Base-by-base conservation (phyloP, 495 filamentous ascomycete genomes). In the Xylaria intraflava region DNA sequence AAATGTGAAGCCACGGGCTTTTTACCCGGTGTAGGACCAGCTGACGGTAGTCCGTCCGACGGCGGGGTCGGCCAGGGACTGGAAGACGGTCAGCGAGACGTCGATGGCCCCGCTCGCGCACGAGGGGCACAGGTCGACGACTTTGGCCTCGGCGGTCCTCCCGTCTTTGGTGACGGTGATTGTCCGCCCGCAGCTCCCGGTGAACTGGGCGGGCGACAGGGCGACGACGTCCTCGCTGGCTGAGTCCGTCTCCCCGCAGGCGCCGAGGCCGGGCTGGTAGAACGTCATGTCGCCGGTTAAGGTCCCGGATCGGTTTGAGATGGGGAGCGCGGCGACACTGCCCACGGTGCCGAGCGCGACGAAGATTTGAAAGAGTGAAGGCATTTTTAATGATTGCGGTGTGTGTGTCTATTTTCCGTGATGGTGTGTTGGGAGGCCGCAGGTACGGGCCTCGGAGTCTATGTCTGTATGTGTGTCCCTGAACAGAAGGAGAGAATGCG, bases 71-170 rank as follows among this genome's bases (percentile, higher is more conserved):
- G 59, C 69, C 27, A 81, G 66, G 30, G 70, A 62, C 27, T 51
- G 3, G 61, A 80, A 81, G 31, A 72, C 71, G 47, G 68, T 60
- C 49, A 73, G 64, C 47, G 72, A 72, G 29, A 75, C 73, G 56
- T 81, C 78, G 49, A 81, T 73, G 24, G 64, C 53, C 26, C 62
- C 62, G 14, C 33, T 56, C 0, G 59, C 62, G 64, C 87, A 90
- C 56, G 78, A 80, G 66, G 80, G 78, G 78, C 87, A 91, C 75
- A 88, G 87, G 78, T 91, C 87, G 36, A 81, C 79, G 43, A 89
- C 79, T n/a, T 57, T 78, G 22, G 79, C 85, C 6, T 57, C 71
- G 47, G 62, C 59, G 22, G 78, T 78, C 66, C 78, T 80, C 64
- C 83, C 84, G 27, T 68, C 64, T 55, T 63, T 69, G 46, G 49